Percentiles rank a stretch among this genome's conserved stretches.
Evolutionary conservation across 2,329 filamentous ascomycete genomes (phyloP).

Genomic region (Rhynchosporium graminicola): DNA sequence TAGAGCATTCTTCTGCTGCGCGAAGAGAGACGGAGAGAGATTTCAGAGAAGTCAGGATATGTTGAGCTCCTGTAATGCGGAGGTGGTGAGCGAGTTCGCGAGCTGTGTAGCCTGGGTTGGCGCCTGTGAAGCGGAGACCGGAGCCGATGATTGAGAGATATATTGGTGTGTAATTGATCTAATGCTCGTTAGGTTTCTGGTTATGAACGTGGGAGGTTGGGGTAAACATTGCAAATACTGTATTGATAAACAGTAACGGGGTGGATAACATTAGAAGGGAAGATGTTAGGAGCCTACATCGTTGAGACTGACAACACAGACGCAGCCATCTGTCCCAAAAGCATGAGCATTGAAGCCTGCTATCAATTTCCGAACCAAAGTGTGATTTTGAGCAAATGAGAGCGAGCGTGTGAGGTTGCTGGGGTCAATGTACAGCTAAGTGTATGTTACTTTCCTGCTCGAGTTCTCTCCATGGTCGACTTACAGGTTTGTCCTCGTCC

Average conservation of each 20-base stretch:
- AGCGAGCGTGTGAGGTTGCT: constrained; percentile 28
- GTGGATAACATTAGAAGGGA: no score
- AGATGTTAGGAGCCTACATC: constrained; percentile 26
- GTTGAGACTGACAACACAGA: constrained; percentile 38
- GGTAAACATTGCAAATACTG: not conserved
- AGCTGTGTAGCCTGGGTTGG: constrained; percentile 35
- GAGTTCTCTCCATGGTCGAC: not conserved
- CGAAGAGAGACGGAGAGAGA: constrained; percentile 26
- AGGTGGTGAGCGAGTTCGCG: constrained; percentile 37
- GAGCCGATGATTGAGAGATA: constrained; percentile 34
- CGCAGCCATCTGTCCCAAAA: constrained; percentile 33
- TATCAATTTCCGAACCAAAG: constrained; percentile 31
- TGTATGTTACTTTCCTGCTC: constrained; percentile 7
- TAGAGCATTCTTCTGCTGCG: constrained; percentile 36
- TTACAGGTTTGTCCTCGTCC: constrained; percentile 31
- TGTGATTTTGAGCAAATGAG: constrained; percentile 29
- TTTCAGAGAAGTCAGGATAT: constrained; percentile 35
- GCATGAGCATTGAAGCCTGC: constrained; percentile 33
- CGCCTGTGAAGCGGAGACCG: constrained; percentile 34
- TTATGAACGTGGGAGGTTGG: not conserved
- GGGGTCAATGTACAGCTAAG: constrained; percentile 35
- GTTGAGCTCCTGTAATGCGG: constrained; percentile 31
- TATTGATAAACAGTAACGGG: no score
- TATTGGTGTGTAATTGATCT: constrained; percentile 23
- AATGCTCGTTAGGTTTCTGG: not conserved